These are phyloP conservation scores for Plantago elongata DNA, from an alignment of 257 asterid genomes.

Conservation along the genomic window DNA sequence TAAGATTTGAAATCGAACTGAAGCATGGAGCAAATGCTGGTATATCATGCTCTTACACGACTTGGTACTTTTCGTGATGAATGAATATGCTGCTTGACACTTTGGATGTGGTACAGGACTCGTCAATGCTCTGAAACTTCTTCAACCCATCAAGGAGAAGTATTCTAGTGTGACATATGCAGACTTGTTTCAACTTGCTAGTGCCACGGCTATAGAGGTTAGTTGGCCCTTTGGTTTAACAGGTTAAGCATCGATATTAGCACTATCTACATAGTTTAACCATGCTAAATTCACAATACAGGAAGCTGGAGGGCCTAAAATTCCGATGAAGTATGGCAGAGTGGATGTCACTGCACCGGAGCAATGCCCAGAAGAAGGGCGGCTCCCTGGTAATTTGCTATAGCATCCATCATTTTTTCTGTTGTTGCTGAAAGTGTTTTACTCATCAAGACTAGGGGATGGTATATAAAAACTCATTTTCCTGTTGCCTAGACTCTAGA, in stretches of 20 bases:
- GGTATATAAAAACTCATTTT: background rate
- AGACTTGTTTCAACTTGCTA: slow-evolving; percentile 90
- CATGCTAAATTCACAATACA: slow-evolving; percentile 24
- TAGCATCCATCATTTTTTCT: slow-evolving; percentile 3
- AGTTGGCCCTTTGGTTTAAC: slow-evolving; percentile 7
- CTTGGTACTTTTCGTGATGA: slow-evolving; percentile 6
- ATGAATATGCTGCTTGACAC: slow-evolving; percentile 31
- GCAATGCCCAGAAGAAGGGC: slow-evolving; percentile 97
- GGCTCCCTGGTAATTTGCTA: slow-evolving; percentile 79
- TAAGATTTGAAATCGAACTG: slow-evolving; percentile 85
- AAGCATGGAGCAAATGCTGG: slow-evolving; percentile 99
- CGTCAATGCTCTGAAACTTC: slow-evolving; percentile 91
- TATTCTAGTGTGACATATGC: slow-evolving; percentile 77
- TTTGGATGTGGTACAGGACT: slow-evolving; percentile 56
- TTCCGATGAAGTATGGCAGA: slow-evolving; percentile 97
- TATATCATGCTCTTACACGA: slow-evolving; percentile 22
- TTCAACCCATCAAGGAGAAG: slow-evolving; percentile 92
- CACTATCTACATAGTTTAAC: slow-evolving; percentile 13
- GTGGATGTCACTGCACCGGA: slow-evolving; percentile 79
- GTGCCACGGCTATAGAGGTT: slow-evolving; percentile 97
- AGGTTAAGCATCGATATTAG: slow-evolving; percentile 9
- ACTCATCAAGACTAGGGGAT: background rate
- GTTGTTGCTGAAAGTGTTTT: background rate
- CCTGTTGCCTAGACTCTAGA: too few relatives aligned
- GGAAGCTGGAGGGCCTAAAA: slow-evolving; percentile 98